A percentile compares a stretch with the other conserved stretches of the same genome.
These are phyloP conservation scores for Myotisia sp. DNA, from an alignment of 2,329 filamentous ascomycete species.

Conservation along the genomic window DNA sequence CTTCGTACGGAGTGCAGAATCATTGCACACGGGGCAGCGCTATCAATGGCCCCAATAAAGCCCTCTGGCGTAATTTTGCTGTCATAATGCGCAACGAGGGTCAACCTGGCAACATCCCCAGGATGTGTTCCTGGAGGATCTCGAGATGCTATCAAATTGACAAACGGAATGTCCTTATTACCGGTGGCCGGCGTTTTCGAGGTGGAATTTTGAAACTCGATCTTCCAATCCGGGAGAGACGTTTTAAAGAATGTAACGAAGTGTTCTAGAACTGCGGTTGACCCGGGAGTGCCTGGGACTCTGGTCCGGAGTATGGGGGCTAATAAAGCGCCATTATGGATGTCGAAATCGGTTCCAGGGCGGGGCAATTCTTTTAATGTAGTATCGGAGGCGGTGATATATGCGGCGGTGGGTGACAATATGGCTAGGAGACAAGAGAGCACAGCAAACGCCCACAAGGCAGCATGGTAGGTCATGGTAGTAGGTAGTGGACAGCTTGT, in stretches of 20 bases:
- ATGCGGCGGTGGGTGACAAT: slow-evolving; percentile 28
- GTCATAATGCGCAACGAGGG: slow-evolving; percentile 89
- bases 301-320: slow-evolving; percentile 77
- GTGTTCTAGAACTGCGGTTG: slow-evolving; percentile 57
- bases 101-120: slow-evolving; percentile 67
- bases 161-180: slow-evolving; percentile 59
- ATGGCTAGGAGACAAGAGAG: slow-evolving; percentile 15
- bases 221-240: slow-evolving; percentile 61
- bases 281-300: slow-evolving; percentile 74
- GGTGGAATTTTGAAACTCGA: slow-evolving; percentile 83
- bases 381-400: slow-evolving; percentile 55
- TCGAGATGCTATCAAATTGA: slow-evolving; percentile 70
- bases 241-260: slow-evolving; percentile 68
- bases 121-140: slow-evolving; percentile 68
- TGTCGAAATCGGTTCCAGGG: slow-evolving; percentile 64
- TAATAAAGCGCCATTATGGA: slow-evolving; percentile 58
- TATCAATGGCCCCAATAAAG: slow-evolving; percentile 89
- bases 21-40: slow-evolving; percentile 87
- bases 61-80: slow-evolving; percentile 64
- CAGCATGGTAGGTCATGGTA: too few species aligned
- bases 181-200: slow-evolving; percentile 64
- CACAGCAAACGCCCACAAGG: too few species aligned
- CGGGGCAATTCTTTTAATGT: slow-evolving; percentile 57
- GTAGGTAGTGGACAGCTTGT: too few species aligned
- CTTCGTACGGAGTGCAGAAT: slow-evolving; percentile 71